These are phyloP conservation scores for Dryadomyces sulphureus DNA, from an alignment of 2,329 filamentous ascomycete species.

Conservation along the genomic window DNA sequence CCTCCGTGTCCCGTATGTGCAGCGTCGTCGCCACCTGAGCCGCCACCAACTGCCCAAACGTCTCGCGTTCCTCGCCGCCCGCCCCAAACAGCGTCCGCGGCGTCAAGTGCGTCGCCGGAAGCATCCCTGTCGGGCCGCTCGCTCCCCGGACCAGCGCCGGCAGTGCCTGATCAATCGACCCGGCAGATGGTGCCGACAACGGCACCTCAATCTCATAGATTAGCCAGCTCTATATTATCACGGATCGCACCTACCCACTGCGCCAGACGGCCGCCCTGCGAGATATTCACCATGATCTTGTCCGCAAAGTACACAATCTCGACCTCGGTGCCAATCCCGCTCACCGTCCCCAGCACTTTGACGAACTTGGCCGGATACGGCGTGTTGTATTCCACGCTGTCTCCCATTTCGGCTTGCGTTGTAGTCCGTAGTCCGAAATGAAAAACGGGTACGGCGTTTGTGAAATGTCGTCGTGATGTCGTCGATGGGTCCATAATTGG, in stretches of 20 bases:
- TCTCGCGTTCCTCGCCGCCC: slow-evolving; percentile 64
- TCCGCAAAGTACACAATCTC: slow-evolving; percentile 65
- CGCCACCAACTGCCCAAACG: slow-evolving; percentile 74
- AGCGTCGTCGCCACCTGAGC: slow-evolving; percentile 78
- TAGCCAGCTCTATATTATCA: not conserved
- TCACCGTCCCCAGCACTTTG: slow-evolving; percentile 45
- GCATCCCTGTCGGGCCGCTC: slow-evolving; percentile 16
- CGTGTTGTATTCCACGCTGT: slow-evolving; percentile 13
- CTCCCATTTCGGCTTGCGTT: no score
- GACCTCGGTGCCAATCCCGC: slow-evolving; percentile 56
- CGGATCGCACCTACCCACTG: slow-evolving; percentile 57
- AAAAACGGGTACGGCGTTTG: no score
- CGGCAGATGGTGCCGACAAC: slow-evolving; percentile 51
- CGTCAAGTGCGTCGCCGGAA: slow-evolving; percentile 71
- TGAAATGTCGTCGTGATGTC: no score
- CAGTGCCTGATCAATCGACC: slow-evolving; percentile 44
- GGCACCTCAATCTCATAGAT: slow-evolving; percentile 57
- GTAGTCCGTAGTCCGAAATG: no score
- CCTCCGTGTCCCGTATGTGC: slow-evolving; percentile 51
- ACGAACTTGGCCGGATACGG: slow-evolving; percentile 43
- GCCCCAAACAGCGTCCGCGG: slow-evolving; percentile 79
- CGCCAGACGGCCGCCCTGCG: slow-evolving; percentile 68
- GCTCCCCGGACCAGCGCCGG: slow-evolving; percentile 24
- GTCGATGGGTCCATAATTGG: no score
- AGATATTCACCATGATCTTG: slow-evolving; percentile 80